Conservation (phyloP, 2,329 filamentous ascomycete species). For the Nectriaceae sp. region DNA sequence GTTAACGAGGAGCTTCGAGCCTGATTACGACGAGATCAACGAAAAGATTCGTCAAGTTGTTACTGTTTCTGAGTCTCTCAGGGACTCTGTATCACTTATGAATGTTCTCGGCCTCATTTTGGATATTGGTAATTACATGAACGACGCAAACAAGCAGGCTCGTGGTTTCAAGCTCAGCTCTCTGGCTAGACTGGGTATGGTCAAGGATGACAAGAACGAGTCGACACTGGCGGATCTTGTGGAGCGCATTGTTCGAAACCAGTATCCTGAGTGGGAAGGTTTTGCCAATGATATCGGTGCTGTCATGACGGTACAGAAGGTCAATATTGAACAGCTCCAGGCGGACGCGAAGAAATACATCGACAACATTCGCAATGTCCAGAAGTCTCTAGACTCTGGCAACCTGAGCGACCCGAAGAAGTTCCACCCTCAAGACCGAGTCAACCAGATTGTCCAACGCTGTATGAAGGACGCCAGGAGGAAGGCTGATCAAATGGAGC, state of each 20-base stretch:
- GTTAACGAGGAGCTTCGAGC: slow-evolving; percentile 80
- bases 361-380: slow-evolving; percentile 90
- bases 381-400: slow-evolving; percentile 86
- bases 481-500: slow-evolving; percentile 93
- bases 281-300: slow-evolving; percentile 83
- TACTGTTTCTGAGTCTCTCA: slow-evolving; percentile 80
- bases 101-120: slow-evolving; percentile 94
- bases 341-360: slow-evolving; percentile 89
- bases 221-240: slow-evolving; percentile 94
- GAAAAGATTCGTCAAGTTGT: slow-evolving; percentile 85
- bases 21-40: slow-evolving; percentile 90
- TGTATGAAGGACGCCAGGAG: slow-evolving; percentile 95
- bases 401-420: slow-evolving; percentile 96
- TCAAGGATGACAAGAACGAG: slow-evolving; percentile 99
- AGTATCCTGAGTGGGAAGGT: slow-evolving; percentile 93
- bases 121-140: slow-evolving; percentile 99
- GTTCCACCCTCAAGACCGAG: slow-evolving; percentile 96
- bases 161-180: slow-evolving; percentile 97
- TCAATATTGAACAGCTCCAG: slow-evolving; percentile 92
- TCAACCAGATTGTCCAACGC: slow-evolving; percentile 86
- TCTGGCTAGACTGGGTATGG: slow-evolving; percentile 88
- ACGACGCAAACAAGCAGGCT: slow-evolving; percentile 97
- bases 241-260: slow-evolving; percentile 92
- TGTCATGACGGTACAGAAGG: slow-evolving; percentile 79
- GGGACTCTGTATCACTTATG: slow-evolving; percentile 91